Evolutionary conservation across 2,329 filamentous ascomycete species (phyloP), one percentile per base, ranked within the genome.

Genomic region (Rutstroemia sp.): DNA sequence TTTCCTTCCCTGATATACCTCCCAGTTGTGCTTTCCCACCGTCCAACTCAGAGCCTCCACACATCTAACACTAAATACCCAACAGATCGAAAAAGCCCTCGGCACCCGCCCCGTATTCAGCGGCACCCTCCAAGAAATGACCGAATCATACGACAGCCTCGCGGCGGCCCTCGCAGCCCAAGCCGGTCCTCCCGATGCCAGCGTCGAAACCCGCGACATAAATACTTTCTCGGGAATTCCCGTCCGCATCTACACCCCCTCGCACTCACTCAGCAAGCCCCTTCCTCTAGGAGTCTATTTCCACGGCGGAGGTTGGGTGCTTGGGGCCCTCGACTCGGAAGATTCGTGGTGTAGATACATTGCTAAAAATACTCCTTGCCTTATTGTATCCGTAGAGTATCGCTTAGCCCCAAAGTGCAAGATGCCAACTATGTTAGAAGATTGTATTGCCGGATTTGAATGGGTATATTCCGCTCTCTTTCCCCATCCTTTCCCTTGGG

Each of bases 271-370:
- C 4, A 19, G 5, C 1, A 6, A 23, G 4, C 39, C 8, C 2
- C 38, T 56, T 16, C 80, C 80, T 2, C 73, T 77, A 7, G 75
- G 78, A 65, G 61, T 83, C 3, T 84, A 80, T 64, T 79, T 75
- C 62, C 80, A 83, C 61, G 80, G 80, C 4, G 80, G 80, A 1
- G 80, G 80, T 3, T 83, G 79, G 78, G 79, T 82, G 3, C 62
- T 82, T 30, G 80, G 89, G 67, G 44, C 79, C 79, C 67, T 91
- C 84, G 61, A 89, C 70, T 56, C 78, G 0, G 80, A 83, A 68
- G 82, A 83, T 60, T 73, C 74, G 4, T 76, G 82, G 3, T 78
- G 77, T 51, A 75, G 78, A n/a, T 75, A 81, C 61, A 65, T 83
- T 10, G 81, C 78, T 59, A 71, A 71, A 21, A 70, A 77, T 10